Conservation (phyloP, 495 filamentous ascomycete species). For the Cenococcum geophilum region DNA sequence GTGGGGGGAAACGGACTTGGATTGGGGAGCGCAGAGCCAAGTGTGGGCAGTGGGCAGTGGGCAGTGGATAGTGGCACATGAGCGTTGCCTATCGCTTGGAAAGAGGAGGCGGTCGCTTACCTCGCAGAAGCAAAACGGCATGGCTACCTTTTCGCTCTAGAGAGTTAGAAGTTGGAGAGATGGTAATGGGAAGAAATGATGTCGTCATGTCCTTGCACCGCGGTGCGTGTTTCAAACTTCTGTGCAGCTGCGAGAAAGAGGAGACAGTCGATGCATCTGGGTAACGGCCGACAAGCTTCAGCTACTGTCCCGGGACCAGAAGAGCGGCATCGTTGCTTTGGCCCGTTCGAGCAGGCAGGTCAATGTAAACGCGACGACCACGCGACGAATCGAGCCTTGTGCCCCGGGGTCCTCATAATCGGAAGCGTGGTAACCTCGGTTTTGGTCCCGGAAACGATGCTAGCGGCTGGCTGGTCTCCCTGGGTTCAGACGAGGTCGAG, state of each 20-base stretch:
- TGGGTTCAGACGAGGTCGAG: not conserved
- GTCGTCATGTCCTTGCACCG: not conserved
- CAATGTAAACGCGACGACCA: not conserved
- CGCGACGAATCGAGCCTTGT: slow-evolving; percentile 1
- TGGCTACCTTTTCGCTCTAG: not conserved
- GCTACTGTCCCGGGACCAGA: not conserved
- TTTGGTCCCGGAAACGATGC: not conserved
- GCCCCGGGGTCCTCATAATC: not conserved
- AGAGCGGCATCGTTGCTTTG: not conserved
- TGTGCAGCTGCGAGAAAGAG: not conserved
- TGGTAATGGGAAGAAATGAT: not conserved
- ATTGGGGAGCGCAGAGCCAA: not conserved
- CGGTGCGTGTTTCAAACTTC: not conserved
- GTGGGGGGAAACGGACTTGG: not conserved
- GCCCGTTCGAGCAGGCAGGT: not conserved
- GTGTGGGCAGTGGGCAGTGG: not conserved
- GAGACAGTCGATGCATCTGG: not conserved
- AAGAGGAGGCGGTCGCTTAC: not conserved
- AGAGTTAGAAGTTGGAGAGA: not conserved
- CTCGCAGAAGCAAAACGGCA: not conserved
- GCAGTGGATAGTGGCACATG: slow-evolving; percentile 5
- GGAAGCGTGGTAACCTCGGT: not conserved
- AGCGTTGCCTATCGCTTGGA: not conserved
- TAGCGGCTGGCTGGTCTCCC: not conserved
- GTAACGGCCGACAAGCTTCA: not conserved